Evolutionary conservation across 2,329 filamentous ascomycete genomes (phyloP).

Genomic region (Fusarium pseudocircinatum): DNA sequence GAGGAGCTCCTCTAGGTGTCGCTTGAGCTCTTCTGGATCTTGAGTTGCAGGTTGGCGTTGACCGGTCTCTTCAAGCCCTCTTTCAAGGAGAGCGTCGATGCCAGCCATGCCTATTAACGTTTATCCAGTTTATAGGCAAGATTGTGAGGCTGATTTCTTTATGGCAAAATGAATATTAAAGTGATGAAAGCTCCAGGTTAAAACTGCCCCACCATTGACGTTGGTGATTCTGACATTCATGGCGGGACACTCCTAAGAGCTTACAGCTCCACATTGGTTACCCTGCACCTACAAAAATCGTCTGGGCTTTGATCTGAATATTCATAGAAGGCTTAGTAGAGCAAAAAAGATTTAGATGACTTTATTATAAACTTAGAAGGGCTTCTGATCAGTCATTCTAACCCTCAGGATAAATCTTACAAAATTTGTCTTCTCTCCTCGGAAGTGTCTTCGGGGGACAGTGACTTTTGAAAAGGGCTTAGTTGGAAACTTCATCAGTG

Average conservation of each 20-base stretch:
- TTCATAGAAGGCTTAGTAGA: too few relatives aligned
- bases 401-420: too few relatives aligned
- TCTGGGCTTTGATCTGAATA: neutral
- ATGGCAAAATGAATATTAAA: constrained; percentile 5
- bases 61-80: constrained; percentile 15
- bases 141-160: neutral
- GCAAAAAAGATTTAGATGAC: too few relatives aligned
- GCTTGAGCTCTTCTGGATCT: constrained; percentile 71
- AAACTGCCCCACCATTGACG: constrained; percentile 41
- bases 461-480: neutral
- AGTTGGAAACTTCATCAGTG: neutral
- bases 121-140: neutral
- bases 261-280: constrained; percentile 14
- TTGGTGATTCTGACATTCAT: constrained; percentile 28
- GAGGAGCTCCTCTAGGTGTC: constrained; percentile 78
- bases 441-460: neutral
- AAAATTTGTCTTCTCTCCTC: too few relatives aligned
- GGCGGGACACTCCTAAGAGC: constrained; percentile 14
- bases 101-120: constrained; percentile 43
- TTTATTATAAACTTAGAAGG: too few relatives aligned
- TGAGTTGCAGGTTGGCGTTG: constrained; percentile 42
- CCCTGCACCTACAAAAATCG: constrained; percentile 1
- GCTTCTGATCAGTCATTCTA: too few relatives aligned
- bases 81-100: constrained; percentile 49
- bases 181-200: constrained; percentile 32